Percentiles rank a stretch among this genome's conserved stretches.
Evolutionary conservation across 2,329 filamentous ascomycete genomes (phyloP).

Genomic region (Boeremia exigua): DNA sequence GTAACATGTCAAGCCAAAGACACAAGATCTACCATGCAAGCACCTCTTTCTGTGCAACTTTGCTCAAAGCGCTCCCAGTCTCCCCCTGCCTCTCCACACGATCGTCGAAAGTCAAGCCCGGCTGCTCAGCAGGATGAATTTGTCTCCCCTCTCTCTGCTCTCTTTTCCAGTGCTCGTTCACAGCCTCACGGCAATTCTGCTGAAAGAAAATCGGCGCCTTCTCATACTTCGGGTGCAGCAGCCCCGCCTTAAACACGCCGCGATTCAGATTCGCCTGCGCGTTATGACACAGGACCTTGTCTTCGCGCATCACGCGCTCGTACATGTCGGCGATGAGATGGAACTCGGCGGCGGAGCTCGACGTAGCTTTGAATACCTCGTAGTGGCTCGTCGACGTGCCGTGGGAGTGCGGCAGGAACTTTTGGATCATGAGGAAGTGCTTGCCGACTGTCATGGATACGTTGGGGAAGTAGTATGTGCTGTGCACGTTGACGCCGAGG

Average conservation of each 20-base stretch:
- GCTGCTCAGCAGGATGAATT: constrained; percentile 44
- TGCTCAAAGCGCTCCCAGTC: constrained; percentile 2
- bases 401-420: constrained; percentile 62
- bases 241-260: constrained; percentile 66
- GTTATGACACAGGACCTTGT: constrained; percentile 65
- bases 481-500: constrained; percentile 28
- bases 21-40: constrained; percentile 22
- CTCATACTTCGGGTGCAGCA: constrained; percentile 66
- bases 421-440: constrained; percentile 67
- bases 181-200: constrained; percentile 53
- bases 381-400: constrained; percentile 61
- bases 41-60: constrained; percentile 22
- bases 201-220: constrained; percentile 64
- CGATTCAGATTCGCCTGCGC: constrained; percentile 66
- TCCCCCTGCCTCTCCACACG: constrained; percentile 18
- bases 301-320: constrained; percentile 67
- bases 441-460: constrained; percentile 27
- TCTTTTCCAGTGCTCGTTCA: constrained; percentile 40
- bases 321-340: constrained; percentile 64
- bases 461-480: constrained; percentile 39
- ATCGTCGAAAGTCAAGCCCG: constrained; percentile 56
- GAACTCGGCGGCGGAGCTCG: constrained; percentile 64
- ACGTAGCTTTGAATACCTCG: constrained; percentile 66
- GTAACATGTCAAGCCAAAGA: neutral
- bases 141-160: constrained; percentile 25